Evolutionary conservation across 768 basidiomycete species (phyloP).

Genomic region (Tricholoma sp.): DNA sequence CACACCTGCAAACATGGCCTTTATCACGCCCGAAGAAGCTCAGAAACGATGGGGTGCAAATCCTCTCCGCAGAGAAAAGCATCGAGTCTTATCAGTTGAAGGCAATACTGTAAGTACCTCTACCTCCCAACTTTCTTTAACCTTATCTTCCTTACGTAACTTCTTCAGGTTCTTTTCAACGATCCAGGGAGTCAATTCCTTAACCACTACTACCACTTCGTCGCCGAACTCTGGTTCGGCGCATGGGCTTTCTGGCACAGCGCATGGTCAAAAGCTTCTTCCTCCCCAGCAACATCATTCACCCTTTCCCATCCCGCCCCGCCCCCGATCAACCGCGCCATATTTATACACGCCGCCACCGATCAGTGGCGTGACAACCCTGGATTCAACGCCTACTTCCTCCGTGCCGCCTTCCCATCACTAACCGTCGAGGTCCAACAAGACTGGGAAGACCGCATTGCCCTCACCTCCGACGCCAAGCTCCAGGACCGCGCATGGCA

Average conservation of each 20-base stretch:
- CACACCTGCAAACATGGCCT: conserved; percentile 53
- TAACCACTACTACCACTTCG: conserved; percentile 85
- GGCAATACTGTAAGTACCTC: conserved; percentile 57
- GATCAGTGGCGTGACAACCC: conserved; percentile 72
- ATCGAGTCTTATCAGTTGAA: conserved; percentile 60
- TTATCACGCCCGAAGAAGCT: conserved; percentile 59
- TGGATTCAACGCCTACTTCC: conserved; percentile 72
- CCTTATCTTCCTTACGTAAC: background rate
- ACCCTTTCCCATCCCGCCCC: conserved; percentile 20
- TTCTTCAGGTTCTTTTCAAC: conserved; percentile 49
- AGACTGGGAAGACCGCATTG: conserved; percentile 68
- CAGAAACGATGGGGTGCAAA: conserved; percentile 52
- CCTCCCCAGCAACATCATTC: conserved; percentile 14
- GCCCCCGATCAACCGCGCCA: conserved; percentile 59
- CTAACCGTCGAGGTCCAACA: conserved; percentile 59
- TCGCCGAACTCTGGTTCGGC: conserved; percentile 76
- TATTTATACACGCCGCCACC: conserved; percentile 60
- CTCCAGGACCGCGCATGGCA: conserved; percentile 56
- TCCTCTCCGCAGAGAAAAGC: conserved; percentile 21
- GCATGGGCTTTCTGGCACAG: conserved; percentile 71
- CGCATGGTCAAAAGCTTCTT: conserved; percentile 28
- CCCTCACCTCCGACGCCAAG: conserved; percentile 22
- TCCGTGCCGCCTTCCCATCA: conserved; percentile 70
- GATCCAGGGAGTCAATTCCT: conserved; percentile 68
- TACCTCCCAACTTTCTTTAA: too few relatives aligned